Evolutionary conservation across 345 rosid species (phyloP), one percentile per base, ranked within the genome.

Genomic region (Citrus mangshanensis): DNA sequence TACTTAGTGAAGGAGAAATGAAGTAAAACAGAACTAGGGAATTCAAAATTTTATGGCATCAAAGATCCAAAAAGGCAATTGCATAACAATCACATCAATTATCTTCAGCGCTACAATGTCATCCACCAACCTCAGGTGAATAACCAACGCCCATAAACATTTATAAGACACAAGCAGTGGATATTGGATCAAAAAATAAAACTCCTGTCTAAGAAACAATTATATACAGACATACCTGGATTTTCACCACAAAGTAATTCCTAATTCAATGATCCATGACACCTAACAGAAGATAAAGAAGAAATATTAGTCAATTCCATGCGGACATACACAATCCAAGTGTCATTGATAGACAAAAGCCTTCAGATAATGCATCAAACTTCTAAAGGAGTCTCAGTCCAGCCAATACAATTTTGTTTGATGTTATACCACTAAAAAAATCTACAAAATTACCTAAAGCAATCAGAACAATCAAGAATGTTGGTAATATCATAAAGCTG

Each of bases 241-340:
- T 59, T 58, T 40, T 74, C 77, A 81, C 72, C 78, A 49, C 74
- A 21, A 38, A 40, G 58, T 37, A 22, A 77, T 73, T 82, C 84
- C 84, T 89, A 95, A 85, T 95, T 95, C 81, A 95, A 79, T 46
- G 98, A 93, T 88, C 98, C 97, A 70, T 93, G 98, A 32, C 99
- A 95, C 90, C 98, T 93, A 80, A 79, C 71, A 81, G 46, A 78
- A 76, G 67, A 76, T 27, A 72, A 60, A n/a, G 51, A 77, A 60
- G n/a, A 75, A 54, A 42, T 74, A 62, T 19, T 5, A 32, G 37
- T 64, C 34, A 76, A 54, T 40, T 59, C 1, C 16, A 61, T 38
- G 70, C 49, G 54, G n/a, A 66, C 32, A 73, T 63, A 68, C 67
- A 49, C 73, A 42, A 35, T 55, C 2, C 21, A 62, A 18, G 49